Percentiles rank a stretch among this genome's conserved stretches.
These are phyloP conservation scores for Thalassiosira mediterranea DNA, from an alignment of 352 stramenopile species.

Conservation along the genomic window DNA sequence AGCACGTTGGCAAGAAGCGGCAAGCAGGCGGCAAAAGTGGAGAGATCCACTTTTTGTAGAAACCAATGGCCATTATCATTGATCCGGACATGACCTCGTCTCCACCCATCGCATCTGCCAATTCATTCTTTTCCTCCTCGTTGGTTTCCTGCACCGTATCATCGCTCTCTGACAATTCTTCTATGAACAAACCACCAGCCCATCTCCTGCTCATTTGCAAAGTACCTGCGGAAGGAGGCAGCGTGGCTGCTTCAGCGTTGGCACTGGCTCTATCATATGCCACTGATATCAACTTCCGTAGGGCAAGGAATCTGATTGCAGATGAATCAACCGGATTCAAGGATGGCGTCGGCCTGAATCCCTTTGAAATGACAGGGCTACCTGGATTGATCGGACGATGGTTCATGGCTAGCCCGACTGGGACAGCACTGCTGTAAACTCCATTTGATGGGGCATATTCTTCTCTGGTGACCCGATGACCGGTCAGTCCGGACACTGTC, in stretches of 20 bases:
- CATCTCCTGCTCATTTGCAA: constrained; percentile 5
- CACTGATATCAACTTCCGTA: constrained; percentile 27
- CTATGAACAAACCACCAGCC: constrained; percentile 21
- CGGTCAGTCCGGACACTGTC: neutral
- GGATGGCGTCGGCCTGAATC: no score
- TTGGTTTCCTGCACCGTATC: constrained; percentile 7
- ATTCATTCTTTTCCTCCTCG: constrained; percentile 16
- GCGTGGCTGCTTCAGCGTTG: no score
- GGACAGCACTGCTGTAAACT: no score
- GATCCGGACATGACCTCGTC: constrained; percentile 35
- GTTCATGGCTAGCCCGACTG: no score
- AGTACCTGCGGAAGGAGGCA: no score
- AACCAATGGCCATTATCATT: constrained; percentile 77
- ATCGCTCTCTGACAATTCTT: constrained; percentile 18
- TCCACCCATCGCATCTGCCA: constrained; percentile 13
- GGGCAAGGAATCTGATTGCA: constrained; percentile 24
- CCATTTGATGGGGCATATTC: no score
- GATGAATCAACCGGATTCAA: constrained; percentile 9
- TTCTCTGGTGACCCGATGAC: constrained; percentile 5
- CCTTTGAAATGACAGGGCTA: no score
- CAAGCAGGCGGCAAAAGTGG: constrained; percentile 86
- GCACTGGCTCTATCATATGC: constrained; percentile 17
- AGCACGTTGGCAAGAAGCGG: constrained; percentile 86
- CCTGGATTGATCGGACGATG: no score
- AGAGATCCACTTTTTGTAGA: constrained; percentile 84